These are phyloP conservation scores for Millerago galiae DNA, from an alignment of 805 yeast genomes.

Conservation along the genomic window DNA sequence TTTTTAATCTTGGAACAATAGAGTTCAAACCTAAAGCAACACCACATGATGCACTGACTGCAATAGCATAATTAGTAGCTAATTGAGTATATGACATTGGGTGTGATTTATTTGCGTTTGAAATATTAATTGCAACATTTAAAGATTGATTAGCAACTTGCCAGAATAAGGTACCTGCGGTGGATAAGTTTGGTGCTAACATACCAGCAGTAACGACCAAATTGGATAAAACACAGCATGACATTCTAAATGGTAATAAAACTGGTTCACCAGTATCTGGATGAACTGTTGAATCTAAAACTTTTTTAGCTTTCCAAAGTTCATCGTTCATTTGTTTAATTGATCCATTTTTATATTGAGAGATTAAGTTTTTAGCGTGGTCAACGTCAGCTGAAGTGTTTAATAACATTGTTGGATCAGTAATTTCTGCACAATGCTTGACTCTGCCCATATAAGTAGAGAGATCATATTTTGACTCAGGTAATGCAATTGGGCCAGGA, in stretches of 20 bases:
- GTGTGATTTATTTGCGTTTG: conserved; percentile 93
- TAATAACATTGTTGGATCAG: conserved; percentile 86
- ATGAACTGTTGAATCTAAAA: conserved; percentile 87
- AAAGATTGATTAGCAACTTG: conserved; percentile 95
- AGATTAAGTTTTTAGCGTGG: conserved; percentile 55
- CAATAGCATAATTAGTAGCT: conserved; percentile 71
- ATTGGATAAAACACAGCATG: conserved; percentile 88
- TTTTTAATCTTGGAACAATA: conserved; percentile 77
- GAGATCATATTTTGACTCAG: conserved; percentile 75
- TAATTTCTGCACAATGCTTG: conserved; percentile 85
- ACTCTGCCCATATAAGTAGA: conserved; percentile 90
- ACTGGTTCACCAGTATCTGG: conserved; percentile 97
- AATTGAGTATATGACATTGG: conserved; percentile 79
- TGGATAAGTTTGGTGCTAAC: conserved; percentile 91
- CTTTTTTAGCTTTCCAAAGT: conserved; percentile 82
- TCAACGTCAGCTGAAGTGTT: conserved; percentile 60
- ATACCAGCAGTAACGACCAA: conserved; percentile 95
- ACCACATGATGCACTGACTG: conserved; percentile 91
- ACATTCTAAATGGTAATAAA: conserved; percentile 92
- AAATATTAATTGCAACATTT: conserved; percentile 94
- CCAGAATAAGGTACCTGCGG: conserved; percentile 92
- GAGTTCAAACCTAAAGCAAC: conserved; percentile 93
- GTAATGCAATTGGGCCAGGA: conserved; percentile 74
- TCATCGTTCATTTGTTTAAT: conserved; percentile 62
- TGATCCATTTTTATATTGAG: conserved; percentile 69